phyloP scores from a whole-genome alignment of 2,329 filamentous ascomycete species.

The Aspergillus novoparasiticus region DNA sequence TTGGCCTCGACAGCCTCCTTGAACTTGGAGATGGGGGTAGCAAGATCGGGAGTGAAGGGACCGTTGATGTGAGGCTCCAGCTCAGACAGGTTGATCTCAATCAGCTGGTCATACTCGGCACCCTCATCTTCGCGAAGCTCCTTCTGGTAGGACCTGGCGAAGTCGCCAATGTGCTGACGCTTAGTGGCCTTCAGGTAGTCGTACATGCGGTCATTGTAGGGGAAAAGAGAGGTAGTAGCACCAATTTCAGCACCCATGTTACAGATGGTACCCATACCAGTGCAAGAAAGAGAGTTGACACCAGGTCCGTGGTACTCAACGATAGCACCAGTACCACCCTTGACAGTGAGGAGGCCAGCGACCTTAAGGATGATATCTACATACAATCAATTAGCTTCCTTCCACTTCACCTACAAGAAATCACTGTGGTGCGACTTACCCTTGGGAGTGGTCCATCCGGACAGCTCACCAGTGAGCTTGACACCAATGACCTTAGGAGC shows the following conservation, averaged over 20 bases:
- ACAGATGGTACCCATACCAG: constrained; percentile 83
- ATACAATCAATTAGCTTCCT: constrained; percentile 1
- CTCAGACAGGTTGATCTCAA: constrained; percentile 92
- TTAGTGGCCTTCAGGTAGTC: constrained; percentile 93
- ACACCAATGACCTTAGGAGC: constrained; percentile 97
- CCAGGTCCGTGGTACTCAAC: constrained; percentile 64
- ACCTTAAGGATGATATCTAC: constrained; percentile 95
- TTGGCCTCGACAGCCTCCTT: constrained; percentile 91
- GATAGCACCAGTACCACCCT: constrained; percentile 93
- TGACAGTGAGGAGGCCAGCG: constrained; percentile 93
- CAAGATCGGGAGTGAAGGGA: constrained; percentile 97
- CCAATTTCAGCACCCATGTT: constrained; percentile 68
- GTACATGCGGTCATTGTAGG: constrained; percentile 97
- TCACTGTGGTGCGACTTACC: constrained; percentile 55
- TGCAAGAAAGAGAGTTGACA: constrained; percentile 72
- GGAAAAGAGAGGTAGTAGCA: constrained; percentile 90
- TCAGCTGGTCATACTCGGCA: constrained; percentile 91
- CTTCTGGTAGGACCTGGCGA: constrained; percentile 78
- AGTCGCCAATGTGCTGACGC: constrained; percentile 87
- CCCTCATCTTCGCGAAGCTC: constrained; percentile 87
- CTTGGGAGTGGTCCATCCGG: constrained; percentile 92
- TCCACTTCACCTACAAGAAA: not conserved
- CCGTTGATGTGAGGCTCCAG: constrained; percentile 99
- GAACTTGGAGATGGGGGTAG: constrained; percentile 97
- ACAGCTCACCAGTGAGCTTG: constrained; percentile 85